Percentiles rank a stretch among this genome's conserved stretches.
These are phyloP conservation scores for Arthrocladium fulminans DNA, from an alignment of 2,329 filamentous ascomycete species.

Conservation along the genomic window DNA sequence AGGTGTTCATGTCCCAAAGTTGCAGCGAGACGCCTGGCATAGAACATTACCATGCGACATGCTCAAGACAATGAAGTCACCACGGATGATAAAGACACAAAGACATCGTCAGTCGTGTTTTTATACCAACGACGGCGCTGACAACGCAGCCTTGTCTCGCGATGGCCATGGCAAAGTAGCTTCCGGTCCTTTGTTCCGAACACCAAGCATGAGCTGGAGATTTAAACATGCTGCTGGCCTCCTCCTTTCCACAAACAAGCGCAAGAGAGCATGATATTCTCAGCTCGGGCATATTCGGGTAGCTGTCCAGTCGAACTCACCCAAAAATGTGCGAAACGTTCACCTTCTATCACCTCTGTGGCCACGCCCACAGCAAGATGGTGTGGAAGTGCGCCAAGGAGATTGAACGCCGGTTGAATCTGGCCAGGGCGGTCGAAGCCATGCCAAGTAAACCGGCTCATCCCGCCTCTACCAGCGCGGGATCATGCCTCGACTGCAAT, in stretches of 20 bases:
- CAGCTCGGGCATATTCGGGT: neutral
- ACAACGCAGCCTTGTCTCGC: neutral
- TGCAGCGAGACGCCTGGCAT: neutral
- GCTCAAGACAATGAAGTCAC: too few relatives aligned
- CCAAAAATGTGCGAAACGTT: slow-evolving; percentile 4
- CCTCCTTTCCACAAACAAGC: neutral
- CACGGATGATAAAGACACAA: too few relatives aligned
- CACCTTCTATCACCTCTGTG: slow-evolving; percentile 5
- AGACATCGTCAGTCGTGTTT: too few relatives aligned
- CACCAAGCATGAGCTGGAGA: neutral
- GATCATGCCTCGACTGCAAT: neutral
- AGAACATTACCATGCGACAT: neutral
- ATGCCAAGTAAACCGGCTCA: neutral
- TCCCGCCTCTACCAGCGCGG: neutral
- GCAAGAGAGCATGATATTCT: neutral
- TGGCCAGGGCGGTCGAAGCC: neutral
- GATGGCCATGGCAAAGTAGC: neutral
- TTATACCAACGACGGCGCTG: too few relatives aligned
- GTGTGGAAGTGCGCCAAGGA: slow-evolving; percentile 2
- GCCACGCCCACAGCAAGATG: slow-evolving; percentile 1
- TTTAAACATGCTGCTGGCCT: neutral
- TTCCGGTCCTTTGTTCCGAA: neutral
- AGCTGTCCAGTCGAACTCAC: neutral
- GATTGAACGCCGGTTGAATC: neutral
- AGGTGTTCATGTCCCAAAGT: neutral